Evolutionary conservation across 192 early-diverging fungal genomes (phyloP), one percentile per base, ranked within the genome.

Genomic region (Cladochytrium replicatum): DNA sequence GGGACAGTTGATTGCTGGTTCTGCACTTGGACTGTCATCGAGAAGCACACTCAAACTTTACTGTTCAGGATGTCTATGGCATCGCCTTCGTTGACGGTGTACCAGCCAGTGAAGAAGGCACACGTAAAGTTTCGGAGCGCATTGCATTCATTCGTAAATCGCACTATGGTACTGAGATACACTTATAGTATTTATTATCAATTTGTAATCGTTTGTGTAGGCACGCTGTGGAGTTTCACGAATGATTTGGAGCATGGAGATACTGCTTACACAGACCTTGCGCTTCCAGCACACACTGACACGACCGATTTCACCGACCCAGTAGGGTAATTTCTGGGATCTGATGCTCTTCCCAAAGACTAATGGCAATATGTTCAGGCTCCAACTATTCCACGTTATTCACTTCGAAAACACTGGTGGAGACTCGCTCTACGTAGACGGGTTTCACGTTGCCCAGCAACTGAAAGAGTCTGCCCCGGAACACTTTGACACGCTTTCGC

Each of bases 251-350:
- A 66, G 26, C 85, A 87, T 61, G 88, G 77, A 41, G 88, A 91
- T 61, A 88, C 86, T 0, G 88, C 88, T 7, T 91, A 88, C 54
- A 87, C 88, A 4, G 62, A 58, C 34, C 37, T 88, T 6, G 77
- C 74, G 0, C 65, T 91, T 2, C 78, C 74, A 29, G 86, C 81
- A 15, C 88, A 91, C 50, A 91, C 86, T 0, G 88, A 91, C 60
- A 86, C 78, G 6, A 88, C 86, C 0, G 88, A 91, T 55, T 91
- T 90, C 50, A 87, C 88, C 0, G 88, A 90, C 47, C 88, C 88
- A 4, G 63, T 73, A 7, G 85, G 88, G 80, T 78, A 62, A 24
- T 60, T 51, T 25, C 6, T 6, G 19, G 5, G 39, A 13, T 49
- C 40, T 11, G n/a, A n/a, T n/a, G n/a, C n/a, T n/a, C n/a, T n/a